These are phyloP conservation scores for Hyaloscypha hepaticicola DNA, from an alignment of 495 filamentous ascomycete genomes.

Conservation along the genomic window DNA sequence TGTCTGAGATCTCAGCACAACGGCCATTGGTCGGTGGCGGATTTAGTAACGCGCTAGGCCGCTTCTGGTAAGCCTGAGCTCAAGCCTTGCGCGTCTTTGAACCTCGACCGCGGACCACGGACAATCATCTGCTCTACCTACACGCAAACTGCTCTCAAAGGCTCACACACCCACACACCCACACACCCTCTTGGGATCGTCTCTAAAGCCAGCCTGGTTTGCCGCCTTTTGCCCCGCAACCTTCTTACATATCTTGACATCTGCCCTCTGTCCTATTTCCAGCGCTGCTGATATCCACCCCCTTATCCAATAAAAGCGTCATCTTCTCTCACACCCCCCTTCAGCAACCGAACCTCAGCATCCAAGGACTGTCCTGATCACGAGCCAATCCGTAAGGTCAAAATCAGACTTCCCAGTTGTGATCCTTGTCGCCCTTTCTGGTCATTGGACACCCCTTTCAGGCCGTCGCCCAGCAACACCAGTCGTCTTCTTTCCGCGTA, in stretches of 20 bases:
- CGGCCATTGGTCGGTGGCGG: too few species aligned
- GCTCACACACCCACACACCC: too few species aligned
- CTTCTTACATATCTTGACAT: conserved; percentile 10
- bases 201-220: not conserved
- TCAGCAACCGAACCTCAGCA: conserved; percentile 4
- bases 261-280: not conserved
- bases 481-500: conserved; percentile 30
- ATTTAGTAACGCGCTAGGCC: not conserved
- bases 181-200: not conserved
- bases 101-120: too few species aligned
- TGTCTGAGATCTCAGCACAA: too few species aligned
- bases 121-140: not conserved
- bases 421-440: conserved; percentile 21
- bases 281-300: not conserved
- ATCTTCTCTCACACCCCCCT: conserved; percentile 17
- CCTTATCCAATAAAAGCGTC: conserved; percentile 16
- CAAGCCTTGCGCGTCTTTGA: too few species aligned
- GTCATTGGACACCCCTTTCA: conserved; percentile 42
- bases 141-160: too few species aligned
- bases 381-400: conserved; percentile 24
- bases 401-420: conserved; percentile 8
- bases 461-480: conserved; percentile 10
- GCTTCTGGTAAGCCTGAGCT: not conserved
- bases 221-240: not conserved
- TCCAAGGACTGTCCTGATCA: conserved; percentile 25